Percentiles rank a stretch among this genome's conserved stretches.
Evolutionary conservation across 345 rosid genomes (phyloP).

Genomic region (Brassica incana): DNA sequence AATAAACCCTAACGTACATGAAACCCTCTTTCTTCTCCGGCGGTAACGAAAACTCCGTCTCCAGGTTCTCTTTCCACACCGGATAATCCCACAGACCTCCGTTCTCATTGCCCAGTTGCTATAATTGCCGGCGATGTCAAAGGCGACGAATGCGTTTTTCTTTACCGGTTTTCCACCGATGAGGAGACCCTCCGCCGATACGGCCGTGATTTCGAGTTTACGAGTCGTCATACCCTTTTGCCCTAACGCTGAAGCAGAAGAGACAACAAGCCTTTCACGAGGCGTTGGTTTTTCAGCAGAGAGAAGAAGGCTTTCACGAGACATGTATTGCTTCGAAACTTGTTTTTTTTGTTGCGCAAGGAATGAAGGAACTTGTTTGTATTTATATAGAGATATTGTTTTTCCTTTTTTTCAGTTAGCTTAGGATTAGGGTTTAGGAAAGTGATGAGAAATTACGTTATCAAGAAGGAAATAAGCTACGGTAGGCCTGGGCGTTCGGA

Average conservation of each 20-base stretch:
- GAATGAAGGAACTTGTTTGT: too few species aligned
- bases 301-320: conserved; percentile 8
- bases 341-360: neutral
- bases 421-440: too few species aligned
- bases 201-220: conserved; percentile 25
- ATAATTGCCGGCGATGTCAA: conserved; percentile 2
- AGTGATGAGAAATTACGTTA: too few species aligned
- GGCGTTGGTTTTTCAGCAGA: neutral
- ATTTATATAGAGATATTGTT: too few species aligned
- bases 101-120: conserved; percentile 6
- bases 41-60: conserved; percentile 12
- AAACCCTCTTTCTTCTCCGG: neutral
- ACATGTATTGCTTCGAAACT: neutral
- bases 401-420: too few species aligned
- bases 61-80: conserved; percentile 18
- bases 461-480: too few species aligned
- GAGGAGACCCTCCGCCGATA: conserved; percentile 24
- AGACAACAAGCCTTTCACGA: neutral
- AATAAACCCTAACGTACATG: conserved; percentile 24
- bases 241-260: neutral
- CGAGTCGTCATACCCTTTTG: neutral
- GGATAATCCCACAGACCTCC: conserved; percentile 10
- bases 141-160: conserved; percentile 8
- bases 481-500: too few species aligned
- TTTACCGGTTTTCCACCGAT: conserved; percentile 16